These are phyloP conservation scores for Psilocybe subaeruginosa DNA, from an alignment of 768 basidiomycete genomes.

Conservation along the genomic window DNA sequence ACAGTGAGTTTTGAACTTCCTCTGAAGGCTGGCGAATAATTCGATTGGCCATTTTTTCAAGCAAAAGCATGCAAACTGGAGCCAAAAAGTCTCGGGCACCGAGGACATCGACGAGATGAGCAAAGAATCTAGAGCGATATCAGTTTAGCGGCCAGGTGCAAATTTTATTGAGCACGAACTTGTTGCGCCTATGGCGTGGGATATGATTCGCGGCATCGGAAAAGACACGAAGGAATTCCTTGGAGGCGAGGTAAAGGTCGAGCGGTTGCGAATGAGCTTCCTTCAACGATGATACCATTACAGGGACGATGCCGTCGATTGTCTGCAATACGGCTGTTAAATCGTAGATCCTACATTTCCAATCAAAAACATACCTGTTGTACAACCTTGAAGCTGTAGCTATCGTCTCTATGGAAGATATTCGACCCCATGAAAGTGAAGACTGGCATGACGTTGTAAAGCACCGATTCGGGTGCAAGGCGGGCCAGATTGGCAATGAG, in stretches of 20 bases:
- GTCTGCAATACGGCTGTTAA: constrained; percentile 54
- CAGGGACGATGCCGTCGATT: constrained; percentile 90
- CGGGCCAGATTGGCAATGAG: constrained; percentile 84
- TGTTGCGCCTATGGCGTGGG: constrained; percentile 89
- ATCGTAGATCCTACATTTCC: neutral
- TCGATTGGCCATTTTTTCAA: constrained; percentile 76
- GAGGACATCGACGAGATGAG: constrained; percentile 82
- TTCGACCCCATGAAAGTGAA: constrained; percentile 99
- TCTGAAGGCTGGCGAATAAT: constrained; percentile 62
- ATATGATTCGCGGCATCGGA: constrained; percentile 92
- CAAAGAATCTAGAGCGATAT: constrained; percentile 70
- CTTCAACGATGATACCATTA: constrained; percentile 84
- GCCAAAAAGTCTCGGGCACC: constrained; percentile 81
- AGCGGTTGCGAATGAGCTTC: constrained; percentile 52
- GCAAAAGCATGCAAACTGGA: constrained; percentile 81
- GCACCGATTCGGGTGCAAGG: constrained; percentile 85
- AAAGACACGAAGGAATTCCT: constrained; percentile 88
- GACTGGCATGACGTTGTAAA: constrained; percentile 96
- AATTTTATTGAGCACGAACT: constrained; percentile 48
- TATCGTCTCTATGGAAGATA: constrained; percentile 94
- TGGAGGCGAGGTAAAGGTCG: constrained; percentile 68
- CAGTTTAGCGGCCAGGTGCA: neutral
- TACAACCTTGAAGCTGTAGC: constrained; percentile 93
- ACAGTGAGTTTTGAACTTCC: constrained; percentile 61
- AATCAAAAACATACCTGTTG: constrained; percentile 66